Base-by-base conservation (phyloP, 768 basidiomycete species). In the Agrocybe pediades region DNA sequence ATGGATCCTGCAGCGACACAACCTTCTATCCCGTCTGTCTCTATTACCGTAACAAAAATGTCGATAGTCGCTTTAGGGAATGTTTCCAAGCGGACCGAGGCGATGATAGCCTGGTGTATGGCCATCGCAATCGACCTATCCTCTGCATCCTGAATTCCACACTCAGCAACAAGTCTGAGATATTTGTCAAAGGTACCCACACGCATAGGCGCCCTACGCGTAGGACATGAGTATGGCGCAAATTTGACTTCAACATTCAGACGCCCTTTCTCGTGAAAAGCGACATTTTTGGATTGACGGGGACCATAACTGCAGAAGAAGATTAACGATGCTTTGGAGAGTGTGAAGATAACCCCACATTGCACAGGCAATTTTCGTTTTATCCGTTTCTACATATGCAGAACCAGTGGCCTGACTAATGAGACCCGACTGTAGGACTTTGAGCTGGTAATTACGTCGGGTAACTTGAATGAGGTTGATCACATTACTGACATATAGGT, bases 231-330 rank as follows among this genome's bases (percentile, higher is more conserved):
- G 68, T 96, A 99, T 0, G 97, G 97, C 2, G 95, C 83, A 63
- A 95, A 98, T 71, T 98, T 98, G 47, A 98, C 92, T 71, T 98
- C 95, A 6, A 99, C 90, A 55, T 94, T 98, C 47, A 99, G 71
- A 49, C 82, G 83, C 1, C 96, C 97, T 54, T 84, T 87, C 62
- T 98, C 96, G 57, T 80, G 93, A 66, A 95, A 99, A 2, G 83
- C 70, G 13, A 78, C 77, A 49, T 81, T 89, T 76, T 89, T 92
- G 24, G 88, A 86, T 64, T 93, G 92, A 51, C 92, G 85, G 17
- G 92, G 92, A 3, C 92, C 89, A 69, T 92, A 93, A 21, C 90
- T 92, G 56, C 36, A 47, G 51, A 16, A 40, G 54, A 53, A 6
- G 26, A 57, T 46, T 53, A 41, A 46, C 54, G 51, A 30, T 53